Percentiles rank a stretch among this genome's conserved stretches.
Conservation (phyloP, 1,284 basidiomycete genomes). For the Ustilago lituana region DNA sequence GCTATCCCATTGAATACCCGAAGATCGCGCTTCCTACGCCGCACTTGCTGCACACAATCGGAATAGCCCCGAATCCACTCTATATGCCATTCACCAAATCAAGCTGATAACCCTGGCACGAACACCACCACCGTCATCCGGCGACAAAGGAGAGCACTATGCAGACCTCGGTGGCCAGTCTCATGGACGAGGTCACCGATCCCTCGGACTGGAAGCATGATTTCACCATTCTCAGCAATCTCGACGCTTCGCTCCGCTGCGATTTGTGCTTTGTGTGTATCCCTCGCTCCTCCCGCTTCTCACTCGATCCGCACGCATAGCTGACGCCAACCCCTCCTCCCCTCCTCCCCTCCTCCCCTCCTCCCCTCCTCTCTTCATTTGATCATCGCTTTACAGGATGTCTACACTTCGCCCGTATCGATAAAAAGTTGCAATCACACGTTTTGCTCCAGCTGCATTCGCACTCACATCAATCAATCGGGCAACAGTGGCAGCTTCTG, state of each 20-base stretch:
- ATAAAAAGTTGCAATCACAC: slow-evolving; percentile 59
- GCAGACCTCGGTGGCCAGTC: slow-evolving; percentile 17
- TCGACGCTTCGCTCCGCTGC: slow-evolving; percentile 59
- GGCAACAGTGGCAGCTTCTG: slow-evolving; percentile 57
- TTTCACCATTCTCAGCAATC: slow-evolving; percentile 45
- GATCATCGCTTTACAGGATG: slow-evolving; percentile 42
- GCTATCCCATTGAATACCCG: no score
- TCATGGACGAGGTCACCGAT: slow-evolving; percentile 55
- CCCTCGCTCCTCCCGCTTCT: neutral
- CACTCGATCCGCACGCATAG: neutral
- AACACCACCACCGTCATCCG: no score
- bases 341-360: neutral
- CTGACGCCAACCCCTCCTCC: neutral
- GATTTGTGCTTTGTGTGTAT: slow-evolving; percentile 55
- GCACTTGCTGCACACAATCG: no score
- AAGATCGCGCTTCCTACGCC: no score
- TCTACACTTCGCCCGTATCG: slow-evolving; percentile 61
- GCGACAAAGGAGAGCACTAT: no score
- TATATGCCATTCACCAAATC: no score
- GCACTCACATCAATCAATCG: slow-evolving; percentile 64
- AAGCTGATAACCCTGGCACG: no score
- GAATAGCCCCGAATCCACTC: no score
- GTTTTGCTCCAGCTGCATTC: slow-evolving; percentile 64
- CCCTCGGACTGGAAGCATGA: slow-evolving; percentile 60
- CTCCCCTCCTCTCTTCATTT: neutral